phyloP scores from a whole-genome alignment of 1,284 basidiomycete genomes.

The Pseudozyma sp. region DNA sequence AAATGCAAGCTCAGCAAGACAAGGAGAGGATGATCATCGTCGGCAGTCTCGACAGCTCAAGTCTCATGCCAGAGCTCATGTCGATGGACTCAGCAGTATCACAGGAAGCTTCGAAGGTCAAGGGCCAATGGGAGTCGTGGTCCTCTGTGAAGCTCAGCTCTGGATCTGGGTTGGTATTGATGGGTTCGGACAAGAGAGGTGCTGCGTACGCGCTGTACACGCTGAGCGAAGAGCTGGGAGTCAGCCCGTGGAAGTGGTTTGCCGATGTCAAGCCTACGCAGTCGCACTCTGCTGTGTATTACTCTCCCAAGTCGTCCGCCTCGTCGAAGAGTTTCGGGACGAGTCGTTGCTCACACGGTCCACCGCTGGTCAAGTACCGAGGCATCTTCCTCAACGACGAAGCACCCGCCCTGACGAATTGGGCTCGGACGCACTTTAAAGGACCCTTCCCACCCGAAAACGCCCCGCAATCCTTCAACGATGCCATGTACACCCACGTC shows the following conservation, averaged over 20 bases:
- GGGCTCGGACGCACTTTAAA: constrained; percentile 76
- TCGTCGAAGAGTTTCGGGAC: constrained; percentile 9
- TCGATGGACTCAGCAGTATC: constrained; percentile 5
- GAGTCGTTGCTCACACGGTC: constrained; percentile 74
- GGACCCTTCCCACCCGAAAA: constrained; percentile 74
- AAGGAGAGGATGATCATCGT: constrained; percentile 20
- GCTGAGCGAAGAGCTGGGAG: constrained; percentile 31
- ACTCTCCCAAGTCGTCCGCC: constrained; percentile 7
- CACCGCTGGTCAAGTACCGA: constrained; percentile 78
- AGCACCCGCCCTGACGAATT: constrained; percentile 74
- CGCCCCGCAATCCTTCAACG: constrained; percentile 73
- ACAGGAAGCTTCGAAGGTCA: constrained; percentile 5
- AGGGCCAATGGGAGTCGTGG: constrained; percentile 29
- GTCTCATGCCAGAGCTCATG: constrained; percentile 17
- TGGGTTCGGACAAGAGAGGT: constrained; percentile 27
- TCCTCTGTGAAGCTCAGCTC: constrained; percentile 1
- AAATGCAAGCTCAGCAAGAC: constrained; percentile 3
- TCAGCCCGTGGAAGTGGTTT: constrained; percentile 41
- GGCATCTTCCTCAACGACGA: constrained; percentile 77
- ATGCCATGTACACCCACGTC: constrained; percentile 75
- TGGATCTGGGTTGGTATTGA: constrained; percentile 14
- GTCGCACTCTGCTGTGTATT: constrained; percentile 20
- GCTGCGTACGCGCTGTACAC: constrained; percentile 32
- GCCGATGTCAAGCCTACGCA: constrained; percentile 25
- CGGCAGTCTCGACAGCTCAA: constrained; percentile 10